Percentiles rank a stretch among this genome's conserved stretches.
Conservation (phyloP, 495 filamentous ascomycete species). For the Talaromyces liani region DNA sequence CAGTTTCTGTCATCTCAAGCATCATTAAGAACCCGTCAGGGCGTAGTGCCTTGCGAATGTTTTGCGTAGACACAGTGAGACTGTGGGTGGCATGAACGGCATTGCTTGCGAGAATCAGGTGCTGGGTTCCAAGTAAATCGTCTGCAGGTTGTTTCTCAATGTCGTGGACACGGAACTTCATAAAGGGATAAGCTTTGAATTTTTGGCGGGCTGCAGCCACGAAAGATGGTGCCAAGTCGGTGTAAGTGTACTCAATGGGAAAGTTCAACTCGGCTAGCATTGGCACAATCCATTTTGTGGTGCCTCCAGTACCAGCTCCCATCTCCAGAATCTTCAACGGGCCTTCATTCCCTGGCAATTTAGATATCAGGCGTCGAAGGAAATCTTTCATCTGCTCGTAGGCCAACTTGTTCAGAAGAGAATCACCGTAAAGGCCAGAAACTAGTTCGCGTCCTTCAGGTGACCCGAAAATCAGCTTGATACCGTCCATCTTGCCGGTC, state of each 20-base stretch:
- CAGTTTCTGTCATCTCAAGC: slow-evolving; percentile 31
- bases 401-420: slow-evolving; percentile 27
- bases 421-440: slow-evolving; percentile 36
- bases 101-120: slow-evolving; percentile 42
- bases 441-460: slow-evolving; percentile 38
- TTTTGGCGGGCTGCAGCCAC: slow-evolving; percentile 28
- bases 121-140: slow-evolving; percentile 28
- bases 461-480: slow-evolving; percentile 37
- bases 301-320: slow-evolving; percentile 18
- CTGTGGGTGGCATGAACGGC: slow-evolving; percentile 42
- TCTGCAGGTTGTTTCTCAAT: slow-evolving; percentile 33
- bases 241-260: slow-evolving; percentile 42
- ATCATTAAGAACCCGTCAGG: slow-evolving; percentile 31
- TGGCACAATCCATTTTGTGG: slow-evolving; percentile 29
- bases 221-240: slow-evolving; percentile 37
- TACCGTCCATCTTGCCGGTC: slow-evolving; percentile 33
- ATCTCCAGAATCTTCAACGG: slow-evolving; percentile 21
- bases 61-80: slow-evolving; percentile 18
- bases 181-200: slow-evolving; percentile 34
- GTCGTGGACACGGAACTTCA: slow-evolving; percentile 35
- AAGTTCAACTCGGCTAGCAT: slow-evolving; percentile 25
- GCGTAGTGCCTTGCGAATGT: slow-evolving; percentile 28
- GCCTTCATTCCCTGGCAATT: slow-evolving; percentile 12
- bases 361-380: slow-evolving; percentile 23
- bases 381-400: slow-evolving; percentile 40